Base-by-base conservation (phyloP, 2,329 filamentous ascomycete genomes). In the Alternaria infectoria region DNA sequence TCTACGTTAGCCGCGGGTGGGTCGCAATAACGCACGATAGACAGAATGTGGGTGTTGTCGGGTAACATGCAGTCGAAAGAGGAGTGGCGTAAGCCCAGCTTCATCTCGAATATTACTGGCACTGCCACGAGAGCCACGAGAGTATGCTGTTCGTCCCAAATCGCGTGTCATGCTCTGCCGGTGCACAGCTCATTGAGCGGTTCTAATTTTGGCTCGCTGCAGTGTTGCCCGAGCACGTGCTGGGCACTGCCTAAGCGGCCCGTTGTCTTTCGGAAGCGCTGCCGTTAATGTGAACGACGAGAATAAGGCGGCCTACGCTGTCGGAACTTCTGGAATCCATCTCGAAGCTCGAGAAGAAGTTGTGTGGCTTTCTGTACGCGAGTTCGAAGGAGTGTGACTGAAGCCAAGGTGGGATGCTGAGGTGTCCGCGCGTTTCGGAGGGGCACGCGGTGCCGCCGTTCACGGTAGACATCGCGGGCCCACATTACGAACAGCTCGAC, bases 81-180 rank as follows among this genome's bases (percentile, higher is more conserved):
- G 59, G 62, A 26, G 54, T 68, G 68, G 72, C 66, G 61, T 66
- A 70, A 69, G 67, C 69, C 60, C 64, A 56, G 52, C 57, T 54
- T 69, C 65, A 69, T 69, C 65, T 69, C 66, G 62, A 70, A 73
- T 69, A 71, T 60, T 60, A 57, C 55, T 61, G 64, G 61, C 64
- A 67, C 67, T 62, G 71, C 74, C 70, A 73, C 71, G 66, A 61
- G 60, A 69, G 67, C 66, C 61, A 61, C 55, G 58, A 17, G 54
- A n/a, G 26, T 55, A 54, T 54, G 52, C 47, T 47, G 50, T 59
- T 55, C 51, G 57, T 66, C 57, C 54, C 61, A 54, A 59, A 63
- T 57, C 47, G 66, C 62, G 60, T 68, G 65, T 62, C 66, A 59
- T 66, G 64, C 59, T 57, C 57, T 62, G 57, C 52, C 64, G 50